Evolutionary conservation across 2,329 filamentous ascomycete genomes (phyloP).

Genomic region (Calonectria honghensis): DNA sequence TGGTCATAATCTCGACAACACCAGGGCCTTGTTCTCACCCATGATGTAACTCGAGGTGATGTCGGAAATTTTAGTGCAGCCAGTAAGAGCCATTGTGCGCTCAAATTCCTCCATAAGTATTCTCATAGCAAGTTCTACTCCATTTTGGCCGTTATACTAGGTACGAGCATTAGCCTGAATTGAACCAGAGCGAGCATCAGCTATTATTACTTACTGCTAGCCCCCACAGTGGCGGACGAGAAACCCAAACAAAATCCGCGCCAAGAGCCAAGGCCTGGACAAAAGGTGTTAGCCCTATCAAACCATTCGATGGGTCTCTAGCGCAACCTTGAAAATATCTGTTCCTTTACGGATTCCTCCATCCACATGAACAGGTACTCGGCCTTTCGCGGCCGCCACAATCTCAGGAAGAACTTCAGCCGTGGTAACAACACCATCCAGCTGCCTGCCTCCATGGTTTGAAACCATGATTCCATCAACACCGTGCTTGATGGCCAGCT

Average conservation of each 20-base stretch:
- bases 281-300: background rate
- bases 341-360: slow-evolving; percentile 40
- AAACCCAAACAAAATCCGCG: slow-evolving; percentile 40
- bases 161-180: background rate
- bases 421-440: slow-evolving; percentile 36
- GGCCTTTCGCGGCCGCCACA: slow-evolving; percentile 33
- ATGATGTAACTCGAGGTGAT: slow-evolving; percentile 24
- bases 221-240: slow-evolving; percentile 35
- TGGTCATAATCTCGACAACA: background rate
- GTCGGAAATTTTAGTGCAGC: slow-evolving; percentile 30
- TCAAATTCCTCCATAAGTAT: slow-evolving; percentile 39
- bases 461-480: slow-evolving; percentile 39
- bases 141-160: slow-evolving; percentile 32
- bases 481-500: slow-evolving; percentile 34
- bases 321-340: slow-evolving; percentile 35
- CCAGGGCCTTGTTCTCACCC: background rate
- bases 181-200: background rate
- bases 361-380: slow-evolving; percentile 36
- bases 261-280: slow-evolving; percentile 33
- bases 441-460: slow-evolving; percentile 36
- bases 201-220: slow-evolving; percentile 30
- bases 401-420: slow-evolving; percentile 35
- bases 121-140: slow-evolving; percentile 31
- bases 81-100: slow-evolving; percentile 33
- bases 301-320: too few relatives aligned